Conservation (phyloP, 177 flowering plant species). For the Vitis hybrid region DNA sequence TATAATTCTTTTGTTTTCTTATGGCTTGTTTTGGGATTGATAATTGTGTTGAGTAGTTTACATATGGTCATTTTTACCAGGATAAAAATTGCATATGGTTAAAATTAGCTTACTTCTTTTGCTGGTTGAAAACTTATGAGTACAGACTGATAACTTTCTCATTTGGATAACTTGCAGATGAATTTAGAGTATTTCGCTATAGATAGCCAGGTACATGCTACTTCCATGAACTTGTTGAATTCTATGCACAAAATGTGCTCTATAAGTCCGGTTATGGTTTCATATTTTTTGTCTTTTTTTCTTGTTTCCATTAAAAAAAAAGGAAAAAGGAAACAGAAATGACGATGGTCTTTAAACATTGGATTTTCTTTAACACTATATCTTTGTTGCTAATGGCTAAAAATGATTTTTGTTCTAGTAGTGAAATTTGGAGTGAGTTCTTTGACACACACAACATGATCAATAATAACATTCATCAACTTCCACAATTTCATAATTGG, state of each 20-base stretch:
- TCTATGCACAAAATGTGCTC: neutral
- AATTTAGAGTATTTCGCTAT: constrained; percentile 95
- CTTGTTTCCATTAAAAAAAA: neutral
- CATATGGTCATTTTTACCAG: neutral
- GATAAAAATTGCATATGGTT: too few species aligned
- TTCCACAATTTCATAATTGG: neutral
- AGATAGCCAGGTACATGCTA: constrained; percentile 81
- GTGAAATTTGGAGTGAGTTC: neutral
- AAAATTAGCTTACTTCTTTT: neutral
- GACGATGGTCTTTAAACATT: neutral
- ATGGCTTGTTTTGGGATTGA: neutral
- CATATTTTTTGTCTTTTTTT: neutral
- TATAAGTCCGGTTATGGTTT: neutral
- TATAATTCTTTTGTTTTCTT: constrained; percentile 7
- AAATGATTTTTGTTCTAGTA: neutral
- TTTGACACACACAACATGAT: neutral
- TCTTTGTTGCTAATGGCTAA: neutral
- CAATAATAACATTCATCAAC: neutral
- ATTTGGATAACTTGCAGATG: constrained; percentile 65
- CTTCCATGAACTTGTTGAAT: constrained; percentile 1
- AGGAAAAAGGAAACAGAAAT: neutral
- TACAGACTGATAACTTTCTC: constrained; percentile 13
- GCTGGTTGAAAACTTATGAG: constrained; percentile 4
- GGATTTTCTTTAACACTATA: too few species aligned
- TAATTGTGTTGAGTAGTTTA: constrained; percentile 5